These are phyloP conservation scores for Pyrenophora tritici-repentis DNA, from an alignment of 2,329 filamentous ascomycete species.

Conservation along the genomic window DNA sequence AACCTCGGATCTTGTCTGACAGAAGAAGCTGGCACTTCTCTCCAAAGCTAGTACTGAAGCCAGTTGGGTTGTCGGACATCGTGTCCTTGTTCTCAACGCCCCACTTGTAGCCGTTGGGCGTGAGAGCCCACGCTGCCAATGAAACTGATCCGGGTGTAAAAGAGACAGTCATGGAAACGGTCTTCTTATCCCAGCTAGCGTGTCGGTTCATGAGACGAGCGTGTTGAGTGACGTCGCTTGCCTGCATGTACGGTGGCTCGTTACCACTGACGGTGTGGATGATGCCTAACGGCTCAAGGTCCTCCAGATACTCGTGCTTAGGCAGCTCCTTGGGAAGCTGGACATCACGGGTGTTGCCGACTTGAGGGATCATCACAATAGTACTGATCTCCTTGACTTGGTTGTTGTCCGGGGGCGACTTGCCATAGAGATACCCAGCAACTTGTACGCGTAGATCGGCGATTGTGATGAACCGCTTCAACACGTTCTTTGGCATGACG, in stretches of 20 bases:
- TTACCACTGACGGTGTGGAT: constrained; percentile 96
- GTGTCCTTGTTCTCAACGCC: constrained; percentile 94
- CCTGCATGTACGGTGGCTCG: constrained; percentile 95
- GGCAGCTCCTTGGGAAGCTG: constrained; percentile 89
- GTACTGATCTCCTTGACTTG: constrained; percentile 96
- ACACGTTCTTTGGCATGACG: constrained; percentile 98
- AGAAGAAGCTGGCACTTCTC: constrained; percentile 94
- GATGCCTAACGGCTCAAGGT: constrained; percentile 86
- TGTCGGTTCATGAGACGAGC: constrained; percentile 87
- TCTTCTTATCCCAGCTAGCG: constrained; percentile 82
- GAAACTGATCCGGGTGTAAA: constrained; percentile 98
- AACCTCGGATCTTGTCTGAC: constrained; percentile 90
- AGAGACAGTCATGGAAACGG: constrained; percentile 90
- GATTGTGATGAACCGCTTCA: constrained; percentile 98
- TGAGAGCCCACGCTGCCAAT: constrained; percentile 89
- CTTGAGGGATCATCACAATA: constrained; percentile 97
- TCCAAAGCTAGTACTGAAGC: constrained; percentile 89
- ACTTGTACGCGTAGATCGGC: constrained; percentile 96
- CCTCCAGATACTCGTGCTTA: constrained; percentile 85
- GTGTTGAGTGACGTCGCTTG: constrained; percentile 92
- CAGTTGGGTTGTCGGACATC: constrained; percentile 88
- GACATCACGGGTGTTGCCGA: constrained; percentile 88
- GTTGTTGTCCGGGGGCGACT: constrained; percentile 89
- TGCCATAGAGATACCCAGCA: constrained; percentile 92
- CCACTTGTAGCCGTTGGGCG: constrained; percentile 93